A percentile compares a stretch with the other conserved stretches of the same genome.
phyloP scores from a whole-genome alignment of 2,329 filamentous ascomycete species.

The Zasmidium citrigriseum region DNA sequence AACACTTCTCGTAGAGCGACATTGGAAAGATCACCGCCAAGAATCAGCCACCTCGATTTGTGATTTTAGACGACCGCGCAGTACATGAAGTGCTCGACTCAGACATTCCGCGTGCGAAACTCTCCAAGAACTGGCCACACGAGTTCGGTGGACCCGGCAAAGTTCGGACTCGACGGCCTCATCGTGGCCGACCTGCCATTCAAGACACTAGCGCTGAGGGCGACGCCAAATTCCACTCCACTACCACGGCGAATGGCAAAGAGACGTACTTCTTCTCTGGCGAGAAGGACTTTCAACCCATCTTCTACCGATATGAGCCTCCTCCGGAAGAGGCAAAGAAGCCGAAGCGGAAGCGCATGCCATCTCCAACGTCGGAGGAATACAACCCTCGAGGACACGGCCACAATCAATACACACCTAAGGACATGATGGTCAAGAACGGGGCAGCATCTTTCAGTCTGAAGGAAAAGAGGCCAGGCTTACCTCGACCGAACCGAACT shows the following conservation, averaged over 20 bases:
- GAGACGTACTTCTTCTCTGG: slow-evolving; percentile 33
- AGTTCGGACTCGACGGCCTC: slow-evolving; percentile 34
- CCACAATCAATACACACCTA: slow-evolving; percentile 33
- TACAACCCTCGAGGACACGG: slow-evolving; percentile 23
- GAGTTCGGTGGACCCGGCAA: slow-evolving; percentile 40
- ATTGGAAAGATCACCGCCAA: slow-evolving; percentile 29
- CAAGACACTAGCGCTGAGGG: slow-evolving; percentile 16
- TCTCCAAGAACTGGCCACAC: slow-evolving; percentile 38
- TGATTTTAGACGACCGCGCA: slow-evolving; percentile 44
- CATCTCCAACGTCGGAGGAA: slow-evolving; percentile 17
- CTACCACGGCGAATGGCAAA: slow-evolving; percentile 16
- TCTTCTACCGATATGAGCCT: slow-evolving; percentile 24
- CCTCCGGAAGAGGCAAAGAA: slow-evolving; percentile 2
- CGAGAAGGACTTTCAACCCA: slow-evolving; percentile 25
- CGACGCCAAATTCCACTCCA: slow-evolving; percentile 19
- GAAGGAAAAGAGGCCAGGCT: slow-evolving; percentile 6
- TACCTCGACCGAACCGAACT: not conserved
- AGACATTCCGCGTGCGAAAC: slow-evolving; percentile 26
- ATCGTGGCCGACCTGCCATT: slow-evolving; percentile 41
- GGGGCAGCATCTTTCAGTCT: slow-evolving; percentile 25
- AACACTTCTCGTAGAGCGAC: slow-evolving; percentile 20
- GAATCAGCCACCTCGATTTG: slow-evolving; percentile 37
- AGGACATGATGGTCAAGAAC: slow-evolving; percentile 29
- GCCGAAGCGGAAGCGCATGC: slow-evolving; percentile 21
- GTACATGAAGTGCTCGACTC: slow-evolving; percentile 37